Evolutionary conservation across 768 basidiomycete genomes (phyloP), one percentile per base, ranked within the genome.

Genomic region (Lentinus brumalis): DNA sequence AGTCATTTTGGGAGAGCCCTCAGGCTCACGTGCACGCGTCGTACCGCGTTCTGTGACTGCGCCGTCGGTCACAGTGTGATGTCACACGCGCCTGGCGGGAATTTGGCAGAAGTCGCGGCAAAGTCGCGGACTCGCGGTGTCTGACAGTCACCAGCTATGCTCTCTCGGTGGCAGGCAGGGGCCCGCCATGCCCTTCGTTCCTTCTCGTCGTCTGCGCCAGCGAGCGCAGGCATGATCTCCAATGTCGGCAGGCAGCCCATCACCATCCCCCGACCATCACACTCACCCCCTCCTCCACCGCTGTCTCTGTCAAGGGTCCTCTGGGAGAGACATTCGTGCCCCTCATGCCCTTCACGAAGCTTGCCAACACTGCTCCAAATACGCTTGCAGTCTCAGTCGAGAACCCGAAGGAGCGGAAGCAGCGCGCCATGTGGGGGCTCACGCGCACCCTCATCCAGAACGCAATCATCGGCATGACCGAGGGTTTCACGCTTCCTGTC

Each of bases 371-470:
- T 35, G 65, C 74, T 31, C 69, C 72, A 5, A 64, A 74, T 29
- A 70, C 73, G 1, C 61, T 83, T 40, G 63, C 74, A 5, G 71
- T 82, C 38, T 47, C 71, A 29, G 77, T 84, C 18, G 82, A 89
- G 65, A 80, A 94, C 68, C 79, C 89, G 1, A 78, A 81, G 44
- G 71, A 85, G 53, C 91, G 92, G 72, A 77, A 84, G 54, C 96
- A 98, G 74, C 86, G 92, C 45, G 84, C 89, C 59, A 89, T 92
- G 82, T 98, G 96, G 96, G 96, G 96, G n/a, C 86, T 92, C 47
- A 96, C 93, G 14, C 86, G 96, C 55, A 90, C 94, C 0, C 81
- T 95, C 65, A 91, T 98, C 71, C 79, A 83, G 65, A 98, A 98
- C 71, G 95, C 96, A 15, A 84, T 99, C 63, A 81, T 78, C 14